These are phyloP conservation scores for Staphylotrichum tortipilum DNA, from an alignment of 495 filamentous ascomycete genomes.

Conservation along the genomic window DNA sequence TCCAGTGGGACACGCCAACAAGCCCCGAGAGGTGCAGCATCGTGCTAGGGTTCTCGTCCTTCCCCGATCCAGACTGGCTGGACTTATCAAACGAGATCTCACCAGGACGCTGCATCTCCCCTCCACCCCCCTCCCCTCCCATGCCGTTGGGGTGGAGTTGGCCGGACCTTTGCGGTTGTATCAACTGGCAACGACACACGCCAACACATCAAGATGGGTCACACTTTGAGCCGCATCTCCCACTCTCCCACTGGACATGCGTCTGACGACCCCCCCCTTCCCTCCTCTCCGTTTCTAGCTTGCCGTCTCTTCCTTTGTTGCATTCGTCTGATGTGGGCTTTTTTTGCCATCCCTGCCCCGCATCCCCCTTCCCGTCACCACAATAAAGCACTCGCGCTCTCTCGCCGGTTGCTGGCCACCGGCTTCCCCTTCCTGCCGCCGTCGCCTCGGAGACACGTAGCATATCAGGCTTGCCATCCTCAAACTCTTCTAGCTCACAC, in stretches of 20 bases:
- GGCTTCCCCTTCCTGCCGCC: conserved; percentile 31
- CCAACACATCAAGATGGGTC: conserved; percentile 83
- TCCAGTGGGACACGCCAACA: background rate
- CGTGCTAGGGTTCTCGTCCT: conserved; percentile 29
- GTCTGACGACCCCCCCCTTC: conserved; percentile 40
- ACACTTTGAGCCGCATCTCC: conserved; percentile 54
- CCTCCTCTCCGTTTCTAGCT: conserved; percentile 37
- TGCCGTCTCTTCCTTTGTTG: conserved; percentile 34
- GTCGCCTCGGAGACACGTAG: conserved; percentile 43
- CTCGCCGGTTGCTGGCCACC: conserved; percentile 41
- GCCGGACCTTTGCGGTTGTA: conserved; percentile 52
- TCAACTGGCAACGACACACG: conserved; percentile 76
- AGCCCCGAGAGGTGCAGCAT: conserved; percentile 31
- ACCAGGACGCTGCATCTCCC: conserved; percentile 38
- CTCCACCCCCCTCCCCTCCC: too few species aligned
- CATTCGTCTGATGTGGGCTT: conserved; percentile 38
- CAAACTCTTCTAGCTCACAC: conserved; percentile 22
- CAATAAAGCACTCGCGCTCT: conserved; percentile 58
- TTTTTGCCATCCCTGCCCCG: conserved; percentile 38
- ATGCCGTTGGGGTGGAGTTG: conserved; percentile 51
- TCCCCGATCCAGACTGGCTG: conserved; percentile 30
- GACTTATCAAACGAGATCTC: conserved; percentile 41
- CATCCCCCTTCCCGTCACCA: conserved; percentile 41
- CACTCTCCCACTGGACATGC: conserved; percentile 42
- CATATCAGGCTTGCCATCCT: conserved; percentile 38